Conservation (phyloP, 495 filamentous ascomycete species). For the Oleoguttula mirabilis region DNA sequence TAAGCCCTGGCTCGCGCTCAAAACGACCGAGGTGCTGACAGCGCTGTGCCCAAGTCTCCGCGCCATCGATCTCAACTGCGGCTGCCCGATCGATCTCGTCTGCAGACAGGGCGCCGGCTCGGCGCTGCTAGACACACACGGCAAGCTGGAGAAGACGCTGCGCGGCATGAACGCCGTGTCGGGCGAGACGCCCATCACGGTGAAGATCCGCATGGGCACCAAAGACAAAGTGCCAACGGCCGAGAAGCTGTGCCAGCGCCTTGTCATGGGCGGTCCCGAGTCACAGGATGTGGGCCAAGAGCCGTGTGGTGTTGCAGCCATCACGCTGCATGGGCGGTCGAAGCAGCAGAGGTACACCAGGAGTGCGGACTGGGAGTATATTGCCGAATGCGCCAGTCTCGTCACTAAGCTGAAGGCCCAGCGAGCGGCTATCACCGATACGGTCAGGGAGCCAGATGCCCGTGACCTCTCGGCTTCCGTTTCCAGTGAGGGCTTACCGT, state of each 20-base stretch:
- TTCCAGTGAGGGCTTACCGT: slow-evolving; percentile 44
- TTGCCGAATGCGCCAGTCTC: slow-evolving; percentile 74
- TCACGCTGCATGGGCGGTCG: slow-evolving; percentile 87
- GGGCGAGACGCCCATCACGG: slow-evolving; percentile 73
- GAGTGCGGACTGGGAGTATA: slow-evolving; percentile 84
- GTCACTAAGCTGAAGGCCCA: slow-evolving; percentile 64
- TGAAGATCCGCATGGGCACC: slow-evolving; percentile 89
- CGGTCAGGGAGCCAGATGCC: slow-evolving; percentile 59
- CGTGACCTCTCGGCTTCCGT: slow-evolving; percentile 33
- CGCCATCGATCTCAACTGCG: slow-evolving; percentile 88
- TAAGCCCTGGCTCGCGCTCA: slow-evolving; percentile 76
- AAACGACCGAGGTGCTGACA: slow-evolving; percentile 71
- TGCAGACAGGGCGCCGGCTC: slow-evolving; percentile 79
- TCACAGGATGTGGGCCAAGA: slow-evolving; percentile 46
- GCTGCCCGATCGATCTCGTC: slow-evolving; percentile 90
- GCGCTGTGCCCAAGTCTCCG: slow-evolving; percentile 65
- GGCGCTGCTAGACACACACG: slow-evolving; percentile 73
- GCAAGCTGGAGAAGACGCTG: slow-evolving; percentile 81
- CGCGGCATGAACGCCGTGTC: slow-evolving; percentile 91
- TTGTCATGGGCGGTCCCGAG: slow-evolving; percentile 65
- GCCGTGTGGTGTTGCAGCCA: slow-evolving; percentile 71
- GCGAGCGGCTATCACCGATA: slow-evolving; percentile 54
- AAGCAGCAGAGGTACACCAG: slow-evolving; percentile 88
- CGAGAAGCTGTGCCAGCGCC: slow-evolving; percentile 65
- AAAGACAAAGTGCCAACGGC: slow-evolving; percentile 69